Percentiles rank a stretch among this genome's conserved stretches.
Evolutionary conservation across 164 flowering plant species (phyloP).

Genomic region (Hamamelis virginiana): DNA sequence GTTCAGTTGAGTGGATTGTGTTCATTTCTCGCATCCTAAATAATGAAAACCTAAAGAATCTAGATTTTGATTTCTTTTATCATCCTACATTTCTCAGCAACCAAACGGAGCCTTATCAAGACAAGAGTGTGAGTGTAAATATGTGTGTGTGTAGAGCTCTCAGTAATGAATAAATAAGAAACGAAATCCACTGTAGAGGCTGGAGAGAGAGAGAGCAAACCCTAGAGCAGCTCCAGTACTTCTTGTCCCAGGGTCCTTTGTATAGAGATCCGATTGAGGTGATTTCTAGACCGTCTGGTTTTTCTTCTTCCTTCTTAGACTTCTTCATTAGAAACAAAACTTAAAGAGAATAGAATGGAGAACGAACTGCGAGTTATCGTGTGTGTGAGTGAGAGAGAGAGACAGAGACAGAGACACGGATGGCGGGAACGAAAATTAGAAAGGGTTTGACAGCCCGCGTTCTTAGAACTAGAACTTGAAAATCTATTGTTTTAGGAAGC

Average conservation of each 20-base stretch:
- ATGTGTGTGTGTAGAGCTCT: too few species aligned
- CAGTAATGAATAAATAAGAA: too few species aligned
- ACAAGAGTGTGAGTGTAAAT: too few species aligned
- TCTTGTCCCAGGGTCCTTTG: conserved; percentile 80
- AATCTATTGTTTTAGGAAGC: too few species aligned
- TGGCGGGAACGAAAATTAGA: conserved; percentile 2
- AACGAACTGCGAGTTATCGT: background rate
- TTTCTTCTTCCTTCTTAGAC: conserved; percentile 18
- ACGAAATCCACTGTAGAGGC: too few species aligned
- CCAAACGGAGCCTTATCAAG: background rate
- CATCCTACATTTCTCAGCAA: background rate
- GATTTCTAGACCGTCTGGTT: conserved; percentile 69
- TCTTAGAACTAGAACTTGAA: too few species aligned
- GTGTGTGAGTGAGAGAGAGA: background rate
- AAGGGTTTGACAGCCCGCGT: too few species aligned
- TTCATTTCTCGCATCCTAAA: too few species aligned
- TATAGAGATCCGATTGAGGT: conserved; percentile 66
- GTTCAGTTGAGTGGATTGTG: too few species aligned
- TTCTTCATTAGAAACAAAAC: conserved; percentile 11
- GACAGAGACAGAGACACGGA: background rate
- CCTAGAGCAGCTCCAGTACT: conserved; percentile 99
- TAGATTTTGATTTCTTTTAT: background rate
- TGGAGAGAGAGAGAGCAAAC: conserved; percentile 32
- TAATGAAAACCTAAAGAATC: too few species aligned
- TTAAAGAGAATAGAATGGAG: conserved; percentile 22